Percentiles rank a stretch among this genome's conserved stretches.
phyloP scores from a whole-genome alignment of 106 monocot genomes.

The Dioscorea zingiberensis region DNA sequence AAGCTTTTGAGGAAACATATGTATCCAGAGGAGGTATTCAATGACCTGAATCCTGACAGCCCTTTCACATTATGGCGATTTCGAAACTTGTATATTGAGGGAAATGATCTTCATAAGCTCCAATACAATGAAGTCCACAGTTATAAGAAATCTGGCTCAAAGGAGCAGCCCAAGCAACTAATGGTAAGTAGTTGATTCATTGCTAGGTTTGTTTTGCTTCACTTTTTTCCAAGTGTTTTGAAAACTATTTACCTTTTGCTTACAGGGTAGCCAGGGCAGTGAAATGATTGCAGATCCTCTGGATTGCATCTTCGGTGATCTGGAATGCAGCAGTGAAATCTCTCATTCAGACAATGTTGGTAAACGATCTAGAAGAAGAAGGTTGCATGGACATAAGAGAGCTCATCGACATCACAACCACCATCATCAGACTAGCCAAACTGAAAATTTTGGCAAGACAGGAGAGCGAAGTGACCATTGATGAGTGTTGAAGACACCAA shows the following conservation, averaged over 20 bases:
- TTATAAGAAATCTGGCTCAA: not conserved
- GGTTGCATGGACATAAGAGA: slow-evolving; percentile 23
- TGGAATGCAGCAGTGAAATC: slow-evolving; percentile 18
- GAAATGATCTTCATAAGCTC: not conserved
- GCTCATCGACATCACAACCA: slow-evolving; percentile 26
- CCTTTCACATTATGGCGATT: slow-evolving; percentile 29
- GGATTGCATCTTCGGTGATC: slow-evolving; percentile 44
- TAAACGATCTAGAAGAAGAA: slow-evolving; percentile 23
- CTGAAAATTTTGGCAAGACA: no score
- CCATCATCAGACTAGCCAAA: no score
- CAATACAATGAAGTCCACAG: not conserved
- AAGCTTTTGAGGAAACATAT: slow-evolving; percentile 30
- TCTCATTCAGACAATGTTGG: slow-evolving; percentile 6
- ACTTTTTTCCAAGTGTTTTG: not conserved
- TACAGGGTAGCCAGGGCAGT: slow-evolving; percentile 13
- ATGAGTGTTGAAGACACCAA: no score
- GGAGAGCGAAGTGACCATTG: no score
- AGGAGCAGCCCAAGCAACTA: slow-evolving; percentile 1
- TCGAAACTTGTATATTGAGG: slow-evolving; percentile 26
- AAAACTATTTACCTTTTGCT: not conserved
- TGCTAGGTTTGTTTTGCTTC: not conserved
- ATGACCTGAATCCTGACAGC: slow-evolving; percentile 31
- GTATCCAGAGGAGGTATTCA: slow-evolving; percentile 45
- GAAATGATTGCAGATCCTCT: slow-evolving; percentile 42
- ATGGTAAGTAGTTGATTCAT: slow-evolving; percentile 2